phyloP scores from a whole-genome alignment of 192 early-diverging fungal species.

The Chytriomyces confervae region DNA sequence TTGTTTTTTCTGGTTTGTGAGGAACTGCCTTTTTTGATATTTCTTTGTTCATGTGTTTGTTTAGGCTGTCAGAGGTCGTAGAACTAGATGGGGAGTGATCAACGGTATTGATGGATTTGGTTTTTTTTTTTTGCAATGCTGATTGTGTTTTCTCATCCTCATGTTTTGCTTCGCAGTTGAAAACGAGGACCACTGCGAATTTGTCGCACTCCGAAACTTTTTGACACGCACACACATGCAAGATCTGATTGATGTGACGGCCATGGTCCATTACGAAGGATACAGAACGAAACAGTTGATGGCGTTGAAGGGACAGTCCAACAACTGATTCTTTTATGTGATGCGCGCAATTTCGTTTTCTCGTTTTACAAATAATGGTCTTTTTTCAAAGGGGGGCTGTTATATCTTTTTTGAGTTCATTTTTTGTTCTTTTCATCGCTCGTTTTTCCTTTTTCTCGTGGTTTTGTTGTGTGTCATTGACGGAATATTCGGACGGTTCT shows the following conservation, averaged over 20 bases:
- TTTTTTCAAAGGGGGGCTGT: too few species aligned
- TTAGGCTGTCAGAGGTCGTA: conserved; percentile 78
- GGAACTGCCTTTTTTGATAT: too few species aligned
- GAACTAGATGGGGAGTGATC: conserved; percentile 89
- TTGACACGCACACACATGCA: conserved; percentile 89
- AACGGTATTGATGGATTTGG: conserved; percentile 42
- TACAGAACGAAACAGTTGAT: conserved; percentile 95
- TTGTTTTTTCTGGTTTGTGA: neutral
- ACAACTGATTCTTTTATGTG: neutral
- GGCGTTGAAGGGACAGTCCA: conserved; percentile 64
- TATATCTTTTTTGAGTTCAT: too few species aligned
- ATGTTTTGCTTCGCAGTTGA: conserved; percentile 59
- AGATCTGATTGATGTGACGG: conserved; percentile 95
- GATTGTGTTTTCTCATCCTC: too few species aligned
- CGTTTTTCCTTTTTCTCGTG: too few species aligned
- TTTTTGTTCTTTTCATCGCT: too few species aligned
- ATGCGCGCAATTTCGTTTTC: too few species aligned
- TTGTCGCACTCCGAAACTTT: conserved; percentile 88
- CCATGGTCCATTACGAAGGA: conserved; percentile 92
- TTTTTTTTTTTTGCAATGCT: too few species aligned
- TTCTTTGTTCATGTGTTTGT: too few species aligned
- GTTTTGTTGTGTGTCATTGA: too few species aligned
- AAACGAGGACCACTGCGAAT: conserved; percentile 94
- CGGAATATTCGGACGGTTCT: too few species aligned
- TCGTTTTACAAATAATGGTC: too few species aligned